Base-by-base conservation (phyloP, 148 eudicot species). In the Amaranthus palmeri region DNA sequence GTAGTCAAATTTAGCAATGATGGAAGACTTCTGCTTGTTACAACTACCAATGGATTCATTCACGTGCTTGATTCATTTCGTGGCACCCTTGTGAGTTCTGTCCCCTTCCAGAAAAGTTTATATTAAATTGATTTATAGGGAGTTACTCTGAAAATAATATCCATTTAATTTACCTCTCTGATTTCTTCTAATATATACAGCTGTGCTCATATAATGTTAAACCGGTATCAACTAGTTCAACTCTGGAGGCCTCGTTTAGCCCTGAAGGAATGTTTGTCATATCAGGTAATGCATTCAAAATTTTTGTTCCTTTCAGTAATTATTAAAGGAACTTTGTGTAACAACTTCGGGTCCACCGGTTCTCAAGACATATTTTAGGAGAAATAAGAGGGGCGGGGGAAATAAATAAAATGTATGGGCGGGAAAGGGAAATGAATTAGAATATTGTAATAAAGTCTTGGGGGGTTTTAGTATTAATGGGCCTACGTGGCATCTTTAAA, bases 61-160 rank as follows among this genome's bases (percentile, higher is more conserved):
- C 96, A 95, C 80, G 96, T 95, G 67, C 84, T 92, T 75, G 99
- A 95, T 86, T 90, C 99, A 55, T 90, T 92, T 72, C 87, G 83
- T 46, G 99, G 99, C 61, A 90, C 87, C 75, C 90, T 86, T 36
- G 98, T 95, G 77, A 86, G 96, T 79, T 40, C 49, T 76, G 64
- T 61, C 67, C 65, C 74, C 47, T n/a, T 77, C 14, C 46, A 61
- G 48, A 25, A 45, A 44, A 3, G 6, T 12, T 56, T 5, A 6
- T 54, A 11, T 11, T 5, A 6, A 60, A 46, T 2, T 8, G 4
- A 48, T 18, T 57, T 48, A 6, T 13, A 25, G 53, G 57, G 62
- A 50, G 59, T 46, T 67, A 58, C 47, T 41, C 14, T 9, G 46
- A 15, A 62, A 41, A 13, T 49, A 25, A 25, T 25, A 25, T 25